Evolutionary conservation across 1,284 basidiomycete genomes (phyloP).

Genomic region (Cutaneotrichosporon cutaneum): DNA sequence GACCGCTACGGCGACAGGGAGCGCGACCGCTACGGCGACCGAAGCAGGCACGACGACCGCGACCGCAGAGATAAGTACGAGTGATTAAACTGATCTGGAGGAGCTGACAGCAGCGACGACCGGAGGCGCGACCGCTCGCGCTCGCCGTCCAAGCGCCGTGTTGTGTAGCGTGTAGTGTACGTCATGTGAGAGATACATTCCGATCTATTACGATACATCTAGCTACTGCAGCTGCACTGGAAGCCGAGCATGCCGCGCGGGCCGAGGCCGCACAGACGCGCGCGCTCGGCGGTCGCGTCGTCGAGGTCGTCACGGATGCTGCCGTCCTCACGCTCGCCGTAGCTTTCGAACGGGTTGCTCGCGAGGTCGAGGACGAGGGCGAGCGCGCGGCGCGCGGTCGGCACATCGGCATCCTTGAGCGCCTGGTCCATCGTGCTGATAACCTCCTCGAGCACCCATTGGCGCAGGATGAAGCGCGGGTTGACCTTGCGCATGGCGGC

Average conservation of each 20-base stretch:
- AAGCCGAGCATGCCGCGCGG: conserved; percentile 75
- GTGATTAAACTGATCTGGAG: conserved; percentile 9
- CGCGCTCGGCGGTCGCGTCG: conserved; percentile 64
- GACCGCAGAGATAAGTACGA: conserved; percentile 28
- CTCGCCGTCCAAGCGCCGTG: conserved; percentile 28
- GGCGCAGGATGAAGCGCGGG: conserved; percentile 82
- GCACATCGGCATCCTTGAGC: conserved; percentile 58
- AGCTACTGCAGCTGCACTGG: conserved; percentile 90
- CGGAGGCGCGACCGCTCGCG: conserved; percentile 24
- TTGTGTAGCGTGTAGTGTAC: conserved; percentile 17
- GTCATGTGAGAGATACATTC: conserved; percentile 4
- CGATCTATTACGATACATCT: conserved; percentile 12
- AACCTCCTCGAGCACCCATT: conserved; percentile 90
- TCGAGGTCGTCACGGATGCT: conserved; percentile 58
- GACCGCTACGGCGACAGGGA: conserved; percentile 35
- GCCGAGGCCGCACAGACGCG: conserved; percentile 72
- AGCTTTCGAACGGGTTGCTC: conserved; percentile 70
- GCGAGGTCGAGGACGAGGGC: conserved; percentile 60
- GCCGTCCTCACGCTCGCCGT: conserved; percentile 75
- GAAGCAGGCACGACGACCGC: conserved; percentile 29
- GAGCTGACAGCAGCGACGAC: conserved; percentile 20
- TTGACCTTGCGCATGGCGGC: conserved; percentile 59
- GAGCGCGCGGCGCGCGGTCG: conserved; percentile 31
- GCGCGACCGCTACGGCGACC: conserved; percentile 55
- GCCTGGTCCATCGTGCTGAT: conserved; percentile 70